These are phyloP conservation scores for Talaromyces thailandensis DNA, from an alignment of 495 filamentous ascomycete species.

Conservation along the genomic window DNA sequence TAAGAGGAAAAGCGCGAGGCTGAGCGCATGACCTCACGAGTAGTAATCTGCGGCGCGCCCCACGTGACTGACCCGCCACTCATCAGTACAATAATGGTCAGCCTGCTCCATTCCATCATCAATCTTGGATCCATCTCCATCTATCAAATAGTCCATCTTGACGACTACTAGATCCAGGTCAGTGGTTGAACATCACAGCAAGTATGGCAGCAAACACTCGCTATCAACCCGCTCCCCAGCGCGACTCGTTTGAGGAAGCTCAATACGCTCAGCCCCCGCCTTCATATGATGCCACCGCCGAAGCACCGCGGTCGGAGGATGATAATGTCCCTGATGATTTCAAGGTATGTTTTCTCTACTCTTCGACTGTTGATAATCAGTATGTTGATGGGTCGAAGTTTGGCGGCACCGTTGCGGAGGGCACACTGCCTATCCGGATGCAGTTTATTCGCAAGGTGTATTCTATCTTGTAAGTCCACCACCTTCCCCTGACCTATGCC, in stretches of 20 bases:
- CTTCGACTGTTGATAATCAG: too few relatives aligned
- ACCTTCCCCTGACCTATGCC: neutral
- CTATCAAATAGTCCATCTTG: neutral
- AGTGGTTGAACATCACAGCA: neutral
- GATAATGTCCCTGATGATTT: conserved; percentile 96
- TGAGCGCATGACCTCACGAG: conserved; percentile 1
- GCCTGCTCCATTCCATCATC: neutral
- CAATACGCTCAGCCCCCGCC: conserved; percentile 79
- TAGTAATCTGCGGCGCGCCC: neutral
- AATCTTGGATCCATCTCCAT: neutral
- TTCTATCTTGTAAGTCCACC: conserved; percentile 56
- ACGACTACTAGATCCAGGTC: neutral
- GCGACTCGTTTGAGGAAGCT: conserved; percentile 59
- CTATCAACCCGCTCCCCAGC: conserved; percentile 62
- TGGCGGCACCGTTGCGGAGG: conserved; percentile 84
- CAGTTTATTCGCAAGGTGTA: conserved; percentile 96
- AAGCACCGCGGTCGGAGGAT: conserved; percentile 65
- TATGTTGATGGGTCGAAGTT: conserved; percentile 44
- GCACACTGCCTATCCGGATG: conserved; percentile 90
- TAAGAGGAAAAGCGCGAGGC: neutral
- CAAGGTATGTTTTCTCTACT: conserved; percentile 47
- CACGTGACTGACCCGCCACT: neutral
- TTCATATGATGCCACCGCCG: conserved; percentile 46
- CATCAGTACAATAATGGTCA: neutral
- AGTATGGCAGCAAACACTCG: conserved; percentile 61